Evolutionary conservation across 805 yeast species (phyloP), one percentile per base, ranked within the genome.

Genomic region (Saccharomyces eubayanus): DNA sequence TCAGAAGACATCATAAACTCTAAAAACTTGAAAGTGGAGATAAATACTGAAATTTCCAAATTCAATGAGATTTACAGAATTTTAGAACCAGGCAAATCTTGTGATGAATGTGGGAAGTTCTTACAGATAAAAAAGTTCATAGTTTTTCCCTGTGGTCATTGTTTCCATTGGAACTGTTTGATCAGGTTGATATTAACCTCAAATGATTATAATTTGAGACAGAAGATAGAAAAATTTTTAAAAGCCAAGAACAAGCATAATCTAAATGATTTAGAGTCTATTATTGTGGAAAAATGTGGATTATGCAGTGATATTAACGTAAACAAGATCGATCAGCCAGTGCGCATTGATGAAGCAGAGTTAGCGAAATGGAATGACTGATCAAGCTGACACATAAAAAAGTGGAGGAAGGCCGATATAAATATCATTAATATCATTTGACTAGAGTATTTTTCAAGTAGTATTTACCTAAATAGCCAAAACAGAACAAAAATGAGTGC

Each of bases 91-190:
- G 95, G 94, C 1, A 94, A 85, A 57, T 79, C 92, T 0, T 94
- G 99, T 71, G 72, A 78, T 46, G 59, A 82, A 3, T 92, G 98
- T 68, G 71, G 74, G n/a, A 78, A 78, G 59, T 77, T 94, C 8
- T 72, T 92, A 47, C 77, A 89, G 2, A 79, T 84, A 3, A 79
- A 89, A 54, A 86, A 82, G 64, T 90, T 90, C 60, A 77, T 84
- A 52, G 81, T 84, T 5, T 94, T 89, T 64, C 97, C 97, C 0
- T 94, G 99, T 66, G 85, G 80, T 53, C 99, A 94, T 67, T 81
- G 88, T 5, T 87, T 88, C 71, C 98, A 94, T 65, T 84, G 83
- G 51, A 96, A 90, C 65, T 94, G 99, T 72, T 68, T 89, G n/a
- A 79, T 86, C 6, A 78, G 80, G 53, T 73, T 73, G 41, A 80